These are phyloP conservation scores for Aspergillus sp. DNA, from an alignment of 2,329 filamentous ascomycete genomes.

Conservation along the genomic window DNA sequence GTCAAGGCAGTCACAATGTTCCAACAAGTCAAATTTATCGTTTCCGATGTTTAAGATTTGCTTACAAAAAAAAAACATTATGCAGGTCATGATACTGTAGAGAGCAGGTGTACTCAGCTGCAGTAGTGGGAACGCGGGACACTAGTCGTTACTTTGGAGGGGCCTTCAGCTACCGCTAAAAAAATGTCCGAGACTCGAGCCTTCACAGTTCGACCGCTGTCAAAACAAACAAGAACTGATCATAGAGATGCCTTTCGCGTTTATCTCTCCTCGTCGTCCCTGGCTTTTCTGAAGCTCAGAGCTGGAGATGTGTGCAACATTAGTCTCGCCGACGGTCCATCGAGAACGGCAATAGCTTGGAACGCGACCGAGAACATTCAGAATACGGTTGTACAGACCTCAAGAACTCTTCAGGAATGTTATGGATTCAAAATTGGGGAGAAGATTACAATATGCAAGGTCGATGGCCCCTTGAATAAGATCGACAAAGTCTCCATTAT, in stretches of 20 bases:
- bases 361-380: conserved; percentile 62
- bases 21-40: background rate
- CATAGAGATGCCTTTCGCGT: conserved; percentile 62
- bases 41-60: no score
- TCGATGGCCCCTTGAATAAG: conserved; percentile 53
- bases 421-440: conserved; percentile 73
- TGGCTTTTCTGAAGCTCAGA: conserved; percentile 57
- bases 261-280: conserved; percentile 57
- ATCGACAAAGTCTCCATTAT: conserved; percentile 62
- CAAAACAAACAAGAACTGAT: conserved; percentile 49
- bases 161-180: background rate
- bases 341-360: conserved; percentile 66
- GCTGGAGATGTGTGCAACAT: conserved; percentile 59
- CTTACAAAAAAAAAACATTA: background rate
- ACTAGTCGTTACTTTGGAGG: background rate
- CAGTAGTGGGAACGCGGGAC: background rate
- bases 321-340: conserved; percentile 37
- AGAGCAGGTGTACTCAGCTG: background rate
- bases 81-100: background rate
- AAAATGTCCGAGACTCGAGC: conserved; percentile 41
- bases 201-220: conserved; percentile 59
- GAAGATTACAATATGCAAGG: conserved; percentile 62
- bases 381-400: conserved; percentile 69
- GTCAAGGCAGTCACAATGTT: background rate
- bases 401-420: conserved; percentile 70